phyloP scores from a whole-genome alignment of 768 basidiomycete species.

The Tephrocybe rancida region DNA sequence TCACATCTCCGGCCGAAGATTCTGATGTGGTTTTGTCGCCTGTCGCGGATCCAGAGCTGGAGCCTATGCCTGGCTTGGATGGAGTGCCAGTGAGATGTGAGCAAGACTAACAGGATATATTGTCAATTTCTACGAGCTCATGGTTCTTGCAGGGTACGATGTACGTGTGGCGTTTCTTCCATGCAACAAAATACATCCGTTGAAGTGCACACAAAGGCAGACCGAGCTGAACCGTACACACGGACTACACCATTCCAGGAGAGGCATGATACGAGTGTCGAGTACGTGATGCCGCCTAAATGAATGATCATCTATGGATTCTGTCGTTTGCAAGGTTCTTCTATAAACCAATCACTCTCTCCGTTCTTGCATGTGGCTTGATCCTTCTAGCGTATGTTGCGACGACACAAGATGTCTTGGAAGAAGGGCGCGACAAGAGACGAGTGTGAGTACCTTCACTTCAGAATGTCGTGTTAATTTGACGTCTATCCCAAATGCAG shows the following conservation, averaged over 20 bases:
- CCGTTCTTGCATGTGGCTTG: constrained; percentile 68
- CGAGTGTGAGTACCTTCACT: constrained; percentile 60
- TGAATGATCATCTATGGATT: constrained; percentile 14
- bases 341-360: constrained; percentile 82
- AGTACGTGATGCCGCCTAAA: constrained; percentile 47
- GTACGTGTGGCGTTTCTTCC: constrained; percentile 47
- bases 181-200: constrained; percentile 19
- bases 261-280: constrained; percentile 78
- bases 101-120: constrained; percentile 30
- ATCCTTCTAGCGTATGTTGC: constrained; percentile 78
- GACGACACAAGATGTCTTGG: constrained; percentile 81
- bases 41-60: constrained; percentile 52
- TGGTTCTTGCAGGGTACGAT: constrained; percentile 71
- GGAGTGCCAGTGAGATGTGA: constrained; percentile 82
- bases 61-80: constrained; percentile 74
- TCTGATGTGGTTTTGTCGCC: constrained; percentile 57
- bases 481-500: constrained; percentile 38
- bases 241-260: constrained; percentile 85
- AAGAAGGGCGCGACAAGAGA: constrained; percentile 81
- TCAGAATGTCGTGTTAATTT: constrained; percentile 5
- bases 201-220: constrained; percentile 53
- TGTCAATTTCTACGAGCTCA: constrained; percentile 11
- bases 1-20: constrained; percentile 60
- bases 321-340: constrained; percentile 62
- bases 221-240: constrained; percentile 83